phyloP scores from a whole-genome alignment of 805 yeast species.

The Barnettozyma pratensis region DNA sequence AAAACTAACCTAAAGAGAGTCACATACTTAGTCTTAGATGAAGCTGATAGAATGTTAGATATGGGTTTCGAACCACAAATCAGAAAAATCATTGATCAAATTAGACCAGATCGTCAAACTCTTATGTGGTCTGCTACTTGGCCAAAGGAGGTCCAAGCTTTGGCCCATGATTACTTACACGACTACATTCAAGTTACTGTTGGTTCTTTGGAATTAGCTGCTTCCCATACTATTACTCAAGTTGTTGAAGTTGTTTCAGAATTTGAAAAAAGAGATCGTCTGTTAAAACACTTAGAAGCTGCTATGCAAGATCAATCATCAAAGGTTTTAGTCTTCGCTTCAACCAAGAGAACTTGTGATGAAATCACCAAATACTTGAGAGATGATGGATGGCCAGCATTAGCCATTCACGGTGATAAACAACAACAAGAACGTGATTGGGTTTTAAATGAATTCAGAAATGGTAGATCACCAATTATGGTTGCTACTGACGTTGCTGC shows the following conservation, averaged over 20 bases:
- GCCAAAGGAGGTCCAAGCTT: constrained; percentile 96
- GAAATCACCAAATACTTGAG: constrained; percentile 87
- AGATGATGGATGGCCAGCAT: constrained; percentile 97
- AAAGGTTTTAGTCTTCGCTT: constrained; percentile 83
- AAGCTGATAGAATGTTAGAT: constrained; percentile 99
- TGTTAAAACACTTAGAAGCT: constrained; percentile 73
- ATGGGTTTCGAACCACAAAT: constrained; percentile 99
- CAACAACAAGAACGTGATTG: constrained; percentile 98
- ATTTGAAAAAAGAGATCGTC: constrained; percentile 91
- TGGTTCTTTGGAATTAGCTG: constrained; percentile 94
- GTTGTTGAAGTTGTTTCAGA: constrained; percentile 86
- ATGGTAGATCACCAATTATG: constrained; percentile 93
- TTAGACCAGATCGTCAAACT: constrained; percentile 99
- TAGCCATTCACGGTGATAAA: constrained; percentile 98
- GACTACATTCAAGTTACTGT: constrained; percentile 95
- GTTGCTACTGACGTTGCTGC: constrained; percentile 99
- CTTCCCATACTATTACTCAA: constrained; percentile 95
- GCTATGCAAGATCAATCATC: constrained; percentile 69
- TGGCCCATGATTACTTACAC: constrained; percentile 84
- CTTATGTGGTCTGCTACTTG: constrained; percentile 99
- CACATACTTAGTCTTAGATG: constrained; percentile 94
- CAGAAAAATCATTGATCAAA: constrained; percentile 95
- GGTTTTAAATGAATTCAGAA: constrained; percentile 90
- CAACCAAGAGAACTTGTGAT: constrained; percentile 98
- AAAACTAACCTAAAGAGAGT: constrained; percentile 95